phyloP scores from a whole-genome alignment of 371 early-diverging fungal genomes.

The Haplosporangium sp. region DNA sequence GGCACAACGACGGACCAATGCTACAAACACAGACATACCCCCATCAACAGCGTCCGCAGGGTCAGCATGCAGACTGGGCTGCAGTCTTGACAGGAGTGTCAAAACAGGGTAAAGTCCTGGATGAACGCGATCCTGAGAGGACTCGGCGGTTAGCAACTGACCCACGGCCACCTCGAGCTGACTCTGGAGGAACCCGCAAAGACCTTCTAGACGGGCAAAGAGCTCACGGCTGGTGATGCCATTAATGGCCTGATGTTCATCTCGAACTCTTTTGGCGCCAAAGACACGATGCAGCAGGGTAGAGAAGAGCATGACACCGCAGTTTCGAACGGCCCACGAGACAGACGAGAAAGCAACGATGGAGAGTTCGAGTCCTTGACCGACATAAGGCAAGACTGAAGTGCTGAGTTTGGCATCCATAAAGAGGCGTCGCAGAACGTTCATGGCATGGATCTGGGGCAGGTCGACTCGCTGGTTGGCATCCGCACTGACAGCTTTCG shows the following conservation, averaged over 20 bases:
- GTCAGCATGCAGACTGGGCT: constrained; percentile 74
- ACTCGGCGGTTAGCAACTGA: constrained; percentile 59
- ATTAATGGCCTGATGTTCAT: constrained; percentile 79
- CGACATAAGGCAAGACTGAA: constrained; percentile 79
- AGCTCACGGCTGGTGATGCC: constrained; percentile 91
- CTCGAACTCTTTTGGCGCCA: constrained; percentile 82
- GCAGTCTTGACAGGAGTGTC: constrained; percentile 79
- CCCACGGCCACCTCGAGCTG: constrained; percentile 76
- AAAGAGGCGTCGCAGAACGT: constrained; percentile 85
- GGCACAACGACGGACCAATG: constrained; percentile 80
- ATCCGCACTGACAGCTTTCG: constrained; percentile 56
- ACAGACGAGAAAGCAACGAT: constrained; percentile 86
- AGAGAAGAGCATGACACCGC: constrained; percentile 93
- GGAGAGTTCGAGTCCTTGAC: constrained; percentile 79
- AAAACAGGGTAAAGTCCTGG: constrained; percentile 84
- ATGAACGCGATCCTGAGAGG: constrained; percentile 65
- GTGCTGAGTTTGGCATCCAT: constrained; percentile 82
- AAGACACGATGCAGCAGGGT: constrained; percentile 85
- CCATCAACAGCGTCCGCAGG: constrained; percentile 58
- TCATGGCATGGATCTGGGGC: constrained; percentile 91
- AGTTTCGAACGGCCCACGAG: constrained; percentile 94
- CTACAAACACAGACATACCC: constrained; percentile 74
- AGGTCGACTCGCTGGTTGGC: constrained; percentile 73
- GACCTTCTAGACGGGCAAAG: constrained; percentile 85
- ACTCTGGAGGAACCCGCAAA: constrained; percentile 81